Evolutionary conservation across 2,329 filamentous ascomycete genomes (phyloP).

Genomic region (Rutstroemia sp.): DNA sequence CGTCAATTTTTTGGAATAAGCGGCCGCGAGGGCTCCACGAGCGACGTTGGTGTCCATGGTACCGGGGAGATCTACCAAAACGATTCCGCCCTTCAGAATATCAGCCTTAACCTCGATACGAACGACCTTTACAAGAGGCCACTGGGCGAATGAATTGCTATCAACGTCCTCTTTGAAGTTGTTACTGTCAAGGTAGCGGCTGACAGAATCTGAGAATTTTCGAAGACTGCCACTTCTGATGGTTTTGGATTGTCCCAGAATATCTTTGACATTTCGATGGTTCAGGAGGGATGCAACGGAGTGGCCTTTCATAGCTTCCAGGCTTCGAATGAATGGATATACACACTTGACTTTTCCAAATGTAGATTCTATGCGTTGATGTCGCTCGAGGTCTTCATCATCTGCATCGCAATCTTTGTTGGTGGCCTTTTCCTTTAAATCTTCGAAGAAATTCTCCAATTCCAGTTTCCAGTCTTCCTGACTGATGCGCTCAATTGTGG

Average conservation of each 20-base stretch:
- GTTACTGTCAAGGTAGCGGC: constrained; percentile 11
- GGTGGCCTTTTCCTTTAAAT: background rate
- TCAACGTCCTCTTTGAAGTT: background rate
- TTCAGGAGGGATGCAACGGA: constrained; percentile 10
- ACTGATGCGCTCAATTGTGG: constrained; percentile 7
- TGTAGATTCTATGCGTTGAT: constrained; percentile 26
- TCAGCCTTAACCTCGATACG: constrained; percentile 8
- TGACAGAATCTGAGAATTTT: constrained; percentile 34
- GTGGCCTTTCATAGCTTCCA: constrained; percentile 29
- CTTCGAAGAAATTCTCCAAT: constrained; percentile 12
- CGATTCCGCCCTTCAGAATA: constrained; percentile 15
- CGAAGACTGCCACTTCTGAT: background rate
- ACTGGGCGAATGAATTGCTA: constrained; percentile 10
- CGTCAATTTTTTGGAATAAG: constrained; percentile 14
- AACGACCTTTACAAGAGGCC: constrained; percentile 19
- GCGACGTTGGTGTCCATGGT: constrained; percentile 17
- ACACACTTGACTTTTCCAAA: constrained; percentile 39
- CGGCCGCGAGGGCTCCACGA: constrained; percentile 11
- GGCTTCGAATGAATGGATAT: constrained; percentile 31
- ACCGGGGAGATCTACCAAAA: constrained; percentile 20
- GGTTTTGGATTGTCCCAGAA: constrained; percentile 9
- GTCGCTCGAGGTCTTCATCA: constrained; percentile 25
- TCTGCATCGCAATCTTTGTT: constrained; percentile 14
- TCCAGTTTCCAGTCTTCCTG: constrained; percentile 14
- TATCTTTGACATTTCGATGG: constrained; percentile 7